phyloP scores from a whole-genome alignment of 108 stramenopile species.

The Cyclostephanos tholiformis region DNA sequence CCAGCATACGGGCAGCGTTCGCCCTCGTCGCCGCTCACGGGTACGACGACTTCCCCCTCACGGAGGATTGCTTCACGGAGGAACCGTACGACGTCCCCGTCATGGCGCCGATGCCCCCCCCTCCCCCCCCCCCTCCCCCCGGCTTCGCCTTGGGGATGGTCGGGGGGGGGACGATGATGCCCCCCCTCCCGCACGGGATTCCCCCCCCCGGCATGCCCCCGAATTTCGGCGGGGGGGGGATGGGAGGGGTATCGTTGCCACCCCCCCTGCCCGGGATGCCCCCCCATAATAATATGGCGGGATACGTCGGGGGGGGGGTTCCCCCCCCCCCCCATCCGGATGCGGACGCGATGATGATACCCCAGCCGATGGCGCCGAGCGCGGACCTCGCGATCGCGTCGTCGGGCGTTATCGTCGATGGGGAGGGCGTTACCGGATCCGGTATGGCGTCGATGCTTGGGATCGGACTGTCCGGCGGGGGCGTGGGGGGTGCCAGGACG shows the following conservation, averaged over 20 bases:
- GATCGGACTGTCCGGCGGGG: too few relatives aligned
- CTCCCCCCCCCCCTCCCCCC: constrained; percentile 46
- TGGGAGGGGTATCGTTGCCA: constrained; percentile 42
- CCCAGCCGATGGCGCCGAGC: constrained; percentile 64
- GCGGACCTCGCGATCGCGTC: constrained; percentile 67
- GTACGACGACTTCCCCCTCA: constrained; percentile 79
- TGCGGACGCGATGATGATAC: constrained; percentile 55
- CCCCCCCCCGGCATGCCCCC: constrained; percentile 52
- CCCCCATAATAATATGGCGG: too few relatives aligned
- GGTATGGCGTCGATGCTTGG: too few relatives aligned
- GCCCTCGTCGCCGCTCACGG: constrained; percentile 83
- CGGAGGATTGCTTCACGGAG: constrained; percentile 81
- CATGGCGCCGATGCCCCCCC: constrained; percentile 68
- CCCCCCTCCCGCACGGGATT: constrained; percentile 28
- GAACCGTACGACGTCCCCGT: constrained; percentile 55
- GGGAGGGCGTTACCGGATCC: too few relatives aligned
- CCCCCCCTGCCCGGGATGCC: constrained; percentile 20
- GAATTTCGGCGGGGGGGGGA: constrained; percentile 27
- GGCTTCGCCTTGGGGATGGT: constrained; percentile 1
- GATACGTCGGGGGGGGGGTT: too few relatives aligned
- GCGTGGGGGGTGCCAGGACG: background rate
- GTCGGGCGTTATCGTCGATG: constrained; percentile 28
- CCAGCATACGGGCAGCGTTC: constrained; percentile 81
- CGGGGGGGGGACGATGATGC: background rate
- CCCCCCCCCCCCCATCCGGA: constrained; percentile 41